Evolutionary conservation across 129 eudicot species (phyloP), one percentile per base, ranked within the genome.

Genomic region (Heracleum sosnowskyi): DNA sequence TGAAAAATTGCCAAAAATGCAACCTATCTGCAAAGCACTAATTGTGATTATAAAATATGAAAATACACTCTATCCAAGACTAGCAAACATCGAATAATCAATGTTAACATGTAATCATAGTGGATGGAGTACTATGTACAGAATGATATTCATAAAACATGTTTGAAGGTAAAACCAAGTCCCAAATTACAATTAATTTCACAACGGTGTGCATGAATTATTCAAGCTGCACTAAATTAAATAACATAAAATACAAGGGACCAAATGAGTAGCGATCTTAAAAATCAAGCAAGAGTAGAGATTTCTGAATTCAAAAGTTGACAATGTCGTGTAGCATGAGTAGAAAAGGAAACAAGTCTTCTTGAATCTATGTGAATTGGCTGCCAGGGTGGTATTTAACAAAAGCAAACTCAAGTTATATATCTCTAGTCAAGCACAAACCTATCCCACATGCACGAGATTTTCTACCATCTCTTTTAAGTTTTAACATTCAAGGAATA

Each of bases 381-480:
- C 1, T 11, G 1, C 40, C 13, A 1, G 31, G 51, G 3, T 11
- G 0, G 76, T 26, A 72, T 72, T 44, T 18, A 63, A 17, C 11
- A 8, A 41, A 77, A 77, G n/a, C 18, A 22, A 44, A 40, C 33
- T 24, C 15, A 3, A 68, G 41, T 31, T 33, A 22, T 1, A 17
- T 36, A n/a, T 5, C 8, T 71, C 11, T 53, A 40, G 70, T 49
- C 2, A 34, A 7, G 75, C 22, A 28, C 16, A 10, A 69, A 51
- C 31, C 41, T 79, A 10, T 17, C n/a, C 37, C 36, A 53, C 46
- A 31, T 34, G 72, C 17, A 36, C 34, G 34, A 64, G 44, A 44
- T 41, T 42, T 63, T 26, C 66, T 33, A 79, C 64, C 45, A 39
- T 62, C 13, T 80, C 34, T 74, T 75, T 77, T 28, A 63, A 68